Evolutionary conservation across 768 basidiomycete genomes (phyloP), one percentile per base, ranked within the genome.

Genomic region (Serendipita sp.): DNA sequence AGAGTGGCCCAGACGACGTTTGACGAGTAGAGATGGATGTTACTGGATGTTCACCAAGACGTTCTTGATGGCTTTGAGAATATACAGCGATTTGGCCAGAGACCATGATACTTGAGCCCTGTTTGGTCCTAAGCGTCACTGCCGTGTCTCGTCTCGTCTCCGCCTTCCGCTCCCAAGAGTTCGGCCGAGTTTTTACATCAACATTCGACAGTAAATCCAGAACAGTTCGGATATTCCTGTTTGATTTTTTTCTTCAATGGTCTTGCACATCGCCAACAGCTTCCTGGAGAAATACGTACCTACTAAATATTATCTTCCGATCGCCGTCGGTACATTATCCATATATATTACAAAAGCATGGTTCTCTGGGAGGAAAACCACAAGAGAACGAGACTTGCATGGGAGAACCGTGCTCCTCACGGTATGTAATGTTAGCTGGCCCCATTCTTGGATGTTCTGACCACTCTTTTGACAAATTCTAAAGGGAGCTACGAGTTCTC

Each of bases 401-500:
- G 83, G 82, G 0, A 78, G 88, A 2, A 79, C 81, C 2, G 76
- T 92, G 28, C 73, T 92, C 7, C 74, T 92, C 7, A 92, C 89
- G 24, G 89, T 86, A 70, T n/a, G 53, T 32, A 15, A 2, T 24
- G 24, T 24, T 24, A 24, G 45, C 45, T 18, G 18, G 45, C 13
- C 45, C 45, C 18, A 13, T 46, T 46, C 66, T 81, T 74, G 46
- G 1, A 44, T 53, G 32, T n/a, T 30, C 28, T 46, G 45, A 11
- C 51, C 44, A 63, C 30, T 35, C 15, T 28, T 38, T 24, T 7
- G 54, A 53, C 51, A n/a, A 35, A 37, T 35, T 45, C 28, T 63
- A 24, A 67, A 89, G 88, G 89, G 89, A 44, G 87, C 78, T 0
- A 88, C 91, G 68, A 86, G 87, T 2, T 83, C 89, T 1, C 72